Evolutionary conservation across 2,329 filamentous ascomycete species (phyloP), one percentile per base, ranked within the genome.

Genomic region (Talaromyces sp.): DNA sequence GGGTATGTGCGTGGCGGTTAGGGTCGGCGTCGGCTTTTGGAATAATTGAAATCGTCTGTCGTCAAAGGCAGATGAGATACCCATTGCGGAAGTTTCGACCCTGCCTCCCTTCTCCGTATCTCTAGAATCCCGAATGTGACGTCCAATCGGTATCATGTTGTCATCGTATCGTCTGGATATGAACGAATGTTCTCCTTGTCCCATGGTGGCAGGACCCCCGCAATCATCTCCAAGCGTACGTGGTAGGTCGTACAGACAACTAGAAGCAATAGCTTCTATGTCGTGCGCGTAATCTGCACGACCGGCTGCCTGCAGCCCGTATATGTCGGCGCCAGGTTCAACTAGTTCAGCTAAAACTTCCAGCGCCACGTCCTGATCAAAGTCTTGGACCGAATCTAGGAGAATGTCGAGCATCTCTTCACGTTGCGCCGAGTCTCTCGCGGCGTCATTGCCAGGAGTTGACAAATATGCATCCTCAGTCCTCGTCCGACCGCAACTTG

Each of bases 331-430:
- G 27, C 31, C 19, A 31, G 36, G 38, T 40, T 47, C 61, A 22
- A 49, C 40, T 36, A 58, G n/a, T 47, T 63, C 51, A 34, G 36
- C 64, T 22, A 59, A 34, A 2, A 11, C 15, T 53, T 63, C 29
- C 22, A 60, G 15, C 11, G 53, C 43, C 45, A 58, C 15, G 10
- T 59, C 60, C 15, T 66, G 34, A 27, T 58, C 56, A 13, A 43
- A 27, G 5, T 34, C 22, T 19, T 53, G 3, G 11, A 36, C 36
- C 25, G 45, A 43, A 15, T 59, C 40, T 11, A 62, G 49, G 47
- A 58, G 29, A 22, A 29, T 22, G 19, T 63, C 45, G 11, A 59
- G 25, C 34, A 51, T 27, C 5, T 63, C 64, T 29, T 59, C 19
- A 31, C 7, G 10, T 49, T 38, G 38, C 22, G 19, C 22, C 19